phyloP scores from a whole-genome alignment of 129 eudicot genomes.

The Gnaphalium uliginosum region DNA sequence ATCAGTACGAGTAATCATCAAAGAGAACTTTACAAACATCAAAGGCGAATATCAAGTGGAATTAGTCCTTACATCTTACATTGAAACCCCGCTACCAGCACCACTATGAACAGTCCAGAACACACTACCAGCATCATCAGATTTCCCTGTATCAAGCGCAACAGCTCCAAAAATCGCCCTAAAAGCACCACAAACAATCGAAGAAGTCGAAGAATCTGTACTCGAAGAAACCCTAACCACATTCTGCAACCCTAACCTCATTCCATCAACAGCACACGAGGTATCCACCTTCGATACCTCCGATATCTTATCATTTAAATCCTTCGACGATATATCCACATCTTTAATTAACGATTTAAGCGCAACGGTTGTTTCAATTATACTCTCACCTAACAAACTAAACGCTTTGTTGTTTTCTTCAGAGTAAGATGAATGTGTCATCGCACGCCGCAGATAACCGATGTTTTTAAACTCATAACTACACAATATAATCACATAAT shows the following conservation, averaged over 20 bases:
- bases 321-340: constrained; percentile 63
- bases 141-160: constrained; percentile 62
- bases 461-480: constrained; percentile 62
- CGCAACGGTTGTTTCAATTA: constrained; percentile 56
- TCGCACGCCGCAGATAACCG: constrained; percentile 61
- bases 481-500: not conserved
- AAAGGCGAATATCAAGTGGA: not conserved
- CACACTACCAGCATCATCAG: constrained; percentile 63
- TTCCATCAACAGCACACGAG: constrained; percentile 74
- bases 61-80: constrained; percentile 42
- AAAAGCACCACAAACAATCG: constrained; percentile 80
- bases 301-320: constrained; percentile 46
- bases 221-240: constrained; percentile 68
- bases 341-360: constrained; percentile 43
- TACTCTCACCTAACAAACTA: constrained; percentile 62
- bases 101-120: constrained; percentile 47
- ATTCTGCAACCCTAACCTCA: constrained; percentile 60
- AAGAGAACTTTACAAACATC: constrained; percentile 6
- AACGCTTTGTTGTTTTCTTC: constrained; percentile 77
- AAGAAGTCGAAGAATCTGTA: constrained; percentile 59
- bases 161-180: constrained; percentile 82
- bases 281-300: constrained; percentile 63
- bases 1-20: constrained; percentile 7
- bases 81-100: constrained; percentile 34
- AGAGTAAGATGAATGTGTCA: constrained; percentile 86